These are phyloP conservation scores for Crithidia sp. DNA, from an alignment of 208 protist species.

Conservation along the genomic window DNA sequence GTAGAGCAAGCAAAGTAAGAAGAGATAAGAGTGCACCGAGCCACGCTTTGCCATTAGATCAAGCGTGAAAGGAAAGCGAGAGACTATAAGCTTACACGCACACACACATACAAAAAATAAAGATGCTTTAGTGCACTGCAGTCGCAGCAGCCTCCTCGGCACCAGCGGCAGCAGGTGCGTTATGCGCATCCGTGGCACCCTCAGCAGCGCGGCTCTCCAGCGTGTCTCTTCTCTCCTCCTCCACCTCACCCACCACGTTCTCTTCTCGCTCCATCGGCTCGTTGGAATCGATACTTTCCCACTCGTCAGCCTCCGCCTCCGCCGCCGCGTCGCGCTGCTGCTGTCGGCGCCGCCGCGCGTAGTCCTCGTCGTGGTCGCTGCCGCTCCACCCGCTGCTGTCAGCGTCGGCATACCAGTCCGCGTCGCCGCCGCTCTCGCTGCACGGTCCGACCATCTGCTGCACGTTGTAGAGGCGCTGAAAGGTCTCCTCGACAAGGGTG, in stretches of 20 bases:
- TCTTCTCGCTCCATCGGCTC: neutral
- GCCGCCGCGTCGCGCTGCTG: neutral
- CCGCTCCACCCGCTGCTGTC: neutral
- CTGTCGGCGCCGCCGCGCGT: neutral
- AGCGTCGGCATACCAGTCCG: no score
- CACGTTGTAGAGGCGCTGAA: conserved; percentile 39
- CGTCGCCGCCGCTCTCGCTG: neutral
- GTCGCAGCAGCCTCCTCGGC: no score
- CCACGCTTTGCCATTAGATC: no score
- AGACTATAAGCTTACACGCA: no score
- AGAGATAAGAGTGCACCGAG: no score
- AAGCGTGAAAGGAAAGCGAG: no score
- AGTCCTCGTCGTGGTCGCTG: neutral
- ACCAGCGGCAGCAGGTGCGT: no score
- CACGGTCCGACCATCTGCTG: conserved; percentile 30
- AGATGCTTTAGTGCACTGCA: no score
- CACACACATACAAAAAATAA: no score
- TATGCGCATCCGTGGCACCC: neutral
- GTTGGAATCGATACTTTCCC: conserved; percentile 23
- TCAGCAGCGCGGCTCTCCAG: neutral
- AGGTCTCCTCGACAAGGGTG: conserved; percentile 29
- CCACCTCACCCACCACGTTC: neutral
- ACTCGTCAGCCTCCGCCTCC: conserved; percentile 2
- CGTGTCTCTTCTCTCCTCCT: neutral
- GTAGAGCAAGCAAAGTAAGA: no score